Conservation (phyloP, 106 monocot genomes). For the Acanthochlamys bracteata region DNA sequence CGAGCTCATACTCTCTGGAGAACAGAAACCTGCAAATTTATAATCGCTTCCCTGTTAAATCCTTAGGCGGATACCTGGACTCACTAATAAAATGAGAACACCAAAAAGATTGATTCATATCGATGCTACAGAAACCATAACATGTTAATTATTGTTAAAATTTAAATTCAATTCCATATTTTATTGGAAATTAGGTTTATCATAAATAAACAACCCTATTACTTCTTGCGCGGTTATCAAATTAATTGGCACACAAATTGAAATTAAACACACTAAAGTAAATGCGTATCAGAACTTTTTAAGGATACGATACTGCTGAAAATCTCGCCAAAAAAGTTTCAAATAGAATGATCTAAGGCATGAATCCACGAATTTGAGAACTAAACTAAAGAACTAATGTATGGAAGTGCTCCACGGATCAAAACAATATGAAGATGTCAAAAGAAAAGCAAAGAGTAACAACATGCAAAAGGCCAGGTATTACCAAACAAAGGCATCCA, state of each 20-base stretch:
- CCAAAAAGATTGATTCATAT: no score
- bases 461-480: conserved; percentile 5
- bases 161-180: no score
- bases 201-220: no score
- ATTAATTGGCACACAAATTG: no score
- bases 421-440: not conserved
- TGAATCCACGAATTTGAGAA: conserved; percentile 96
- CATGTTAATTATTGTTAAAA: no score
- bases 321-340: conserved; percentile 85
- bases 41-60: not conserved
- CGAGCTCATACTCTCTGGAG: conserved; percentile 49
- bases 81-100: no score
- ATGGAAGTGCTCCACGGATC: conserved; percentile 70
- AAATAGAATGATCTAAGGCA: conserved; percentile 65
- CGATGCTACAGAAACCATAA: no score
- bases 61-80: not conserved
- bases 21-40: conserved; percentile 56
- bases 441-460: not conserved
- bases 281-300: not conserved
- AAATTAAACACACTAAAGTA: no score
- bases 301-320: conserved; percentile 97
- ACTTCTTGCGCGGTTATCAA: no score
- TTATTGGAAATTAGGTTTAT: no score
- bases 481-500: conserved; percentile 97
- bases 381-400: conserved; percentile 86